Evolutionary conservation across 2,329 filamentous ascomycete species (phyloP), one percentile per base, ranked within the genome.

Genomic region (Lasiodiplodia hormozganensis): DNA sequence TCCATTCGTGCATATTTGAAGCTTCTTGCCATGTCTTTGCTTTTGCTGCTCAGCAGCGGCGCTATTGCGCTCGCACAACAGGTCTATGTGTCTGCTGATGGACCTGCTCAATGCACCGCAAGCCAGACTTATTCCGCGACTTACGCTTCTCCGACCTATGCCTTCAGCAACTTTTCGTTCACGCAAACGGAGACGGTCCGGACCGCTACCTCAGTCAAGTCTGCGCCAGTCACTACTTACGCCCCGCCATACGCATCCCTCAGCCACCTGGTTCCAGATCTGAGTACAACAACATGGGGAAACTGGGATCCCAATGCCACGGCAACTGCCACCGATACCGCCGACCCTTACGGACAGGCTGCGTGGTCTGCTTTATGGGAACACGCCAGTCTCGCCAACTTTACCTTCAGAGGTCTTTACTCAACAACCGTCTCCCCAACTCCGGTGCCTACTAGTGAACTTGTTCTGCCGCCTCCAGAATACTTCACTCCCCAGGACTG

Each of bases 251-350:
- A 79, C 58, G 74, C 72, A 16, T 76, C 73, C 0, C 70, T 82
- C 53, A 78, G 77, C 40, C 71, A 73, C 38, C 72, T 82, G 8
- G 73, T 82, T 3, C 77, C 78, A 0, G 71, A 75, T 56, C 67
- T 80, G 57, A 77, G 75, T 2, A 81, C 79, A 4, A 82, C 79
- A 2, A 80, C 78, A 68, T 82, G 80, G 80, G 80, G 80, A 12
- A 81, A 79, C 54, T 82, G 80, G 80, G 69, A 81, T 53, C 78
- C 79, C 7, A 74, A 75, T 34, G 73, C 73, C 4, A 81, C 77
- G 21, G 71, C 72, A 12, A 73, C 73, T 47, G 74, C 78, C 6
- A 79, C 78, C 2, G 80, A 82, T 68, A 67, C 72, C 1, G 74
- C 69, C 3, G 73, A 76, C 25, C 78, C 78, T 3, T 82, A 81